Percentiles rank a stretch among this genome's conserved stretches.
Evolutionary conservation across 139 green algal species (phyloP).

Genomic region (Desmodesmus armatus): DNA sequence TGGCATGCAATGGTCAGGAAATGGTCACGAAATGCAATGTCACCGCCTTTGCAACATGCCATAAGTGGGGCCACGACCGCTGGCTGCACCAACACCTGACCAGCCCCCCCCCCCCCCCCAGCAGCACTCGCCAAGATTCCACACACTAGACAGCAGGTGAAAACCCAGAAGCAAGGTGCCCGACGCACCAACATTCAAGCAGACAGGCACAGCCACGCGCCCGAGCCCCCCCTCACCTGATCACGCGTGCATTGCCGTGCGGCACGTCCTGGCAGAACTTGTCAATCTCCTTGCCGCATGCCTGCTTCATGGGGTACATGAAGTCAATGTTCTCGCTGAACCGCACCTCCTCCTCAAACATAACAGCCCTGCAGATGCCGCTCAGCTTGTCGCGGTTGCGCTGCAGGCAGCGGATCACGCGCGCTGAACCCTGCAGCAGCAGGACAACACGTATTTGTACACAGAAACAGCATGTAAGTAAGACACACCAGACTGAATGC

Average conservation of each 20-base stretch:
- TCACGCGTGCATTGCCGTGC: slow-evolving; percentile 81
- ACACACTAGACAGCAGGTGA: too few relatives aligned
- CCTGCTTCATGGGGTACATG: slow-evolving; percentile 82
- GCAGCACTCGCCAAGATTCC: too few relatives aligned
- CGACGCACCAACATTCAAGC: too few relatives aligned
- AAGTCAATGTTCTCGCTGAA: slow-evolving; percentile 85
- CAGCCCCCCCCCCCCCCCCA: too few relatives aligned
- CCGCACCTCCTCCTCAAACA: slow-evolving; percentile 77
- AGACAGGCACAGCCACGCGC: too few relatives aligned
- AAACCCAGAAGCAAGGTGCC: too few relatives aligned
- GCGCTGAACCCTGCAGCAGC: slow-evolving; percentile 72
- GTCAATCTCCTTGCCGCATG: slow-evolving; percentile 80
- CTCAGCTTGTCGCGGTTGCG: slow-evolving; percentile 73
- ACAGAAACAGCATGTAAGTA: neutral
- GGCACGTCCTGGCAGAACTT: slow-evolving; percentile 80
- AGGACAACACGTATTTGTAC: neutral
- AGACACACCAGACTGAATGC: too few relatives aligned
- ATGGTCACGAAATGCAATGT: too few relatives aligned
- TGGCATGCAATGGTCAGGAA: too few relatives aligned
- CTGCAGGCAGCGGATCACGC: slow-evolving; percentile 90
- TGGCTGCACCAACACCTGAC: too few relatives aligned
- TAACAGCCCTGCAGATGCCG: slow-evolving; percentile 71
- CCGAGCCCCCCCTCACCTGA: slow-evolving; percentile 75
- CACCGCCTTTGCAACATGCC: too few relatives aligned
- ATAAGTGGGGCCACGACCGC: too few relatives aligned